Evolutionary conservation across 1,139 yeast genomes (phyloP), one percentile per base, ranked within the genome.

Genomic region (Pichia sp.): DNA sequence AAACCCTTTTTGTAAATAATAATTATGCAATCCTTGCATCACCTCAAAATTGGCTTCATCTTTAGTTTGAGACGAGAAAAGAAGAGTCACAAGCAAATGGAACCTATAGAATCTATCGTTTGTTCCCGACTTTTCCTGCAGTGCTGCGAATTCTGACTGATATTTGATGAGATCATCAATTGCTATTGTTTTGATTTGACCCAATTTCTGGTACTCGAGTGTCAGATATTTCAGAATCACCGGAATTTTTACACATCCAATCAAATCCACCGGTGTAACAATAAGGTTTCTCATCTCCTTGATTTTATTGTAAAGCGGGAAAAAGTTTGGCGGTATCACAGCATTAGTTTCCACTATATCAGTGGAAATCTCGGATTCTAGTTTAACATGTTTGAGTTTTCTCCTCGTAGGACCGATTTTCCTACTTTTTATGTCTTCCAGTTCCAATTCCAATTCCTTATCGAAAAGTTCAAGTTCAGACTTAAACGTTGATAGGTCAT

Each of bases 61-160:
- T 58, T 85, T 87, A 1, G 97, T 92, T 56, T 90, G 97, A 0
- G 97, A 77, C 11, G 95, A 85, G 33, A 92, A 74, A 92, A 90
- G 85, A 44, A 90, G 69, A 3, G 95, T 80, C 0, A 87, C 70
- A 39, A 90, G 67, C 36, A 86, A 68, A 61, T 88, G 96, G 59
- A 81, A 83, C 42, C 97, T 68, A 55, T 48, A 59, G 6, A 55
- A 44, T 10, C 49, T 50, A 10, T 64, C 58, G 6, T 47, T n/a
- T 37, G 37, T 23, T 10, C 2, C 6, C n/a, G 33, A 32, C 33
- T 33, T 27, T 8, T 33, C 28, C 38, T 46, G 41, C 26, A 46
- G n/a, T 5, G 9, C 10, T 3, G 8, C 11, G 7, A 40, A 33
- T 33, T 40, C 23, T 16, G 32, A n/a, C 33, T 44, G 37, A 5